Conservation (phyloP, 108 stramenopile genomes). For the Fragilaria crotonensis region DNA sequence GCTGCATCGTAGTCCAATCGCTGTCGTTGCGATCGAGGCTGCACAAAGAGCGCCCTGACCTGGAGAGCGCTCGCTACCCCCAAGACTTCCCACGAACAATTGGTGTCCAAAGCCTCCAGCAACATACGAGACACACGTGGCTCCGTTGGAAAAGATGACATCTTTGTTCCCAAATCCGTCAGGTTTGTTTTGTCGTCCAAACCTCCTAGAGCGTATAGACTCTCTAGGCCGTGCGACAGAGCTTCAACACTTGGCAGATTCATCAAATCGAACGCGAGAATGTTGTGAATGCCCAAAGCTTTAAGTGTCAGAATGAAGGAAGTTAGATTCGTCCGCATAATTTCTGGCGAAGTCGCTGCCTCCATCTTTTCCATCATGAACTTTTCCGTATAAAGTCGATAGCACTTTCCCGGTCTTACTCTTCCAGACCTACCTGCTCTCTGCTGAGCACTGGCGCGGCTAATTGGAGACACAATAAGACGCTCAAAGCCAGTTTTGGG, state of each 20-base stretch:
- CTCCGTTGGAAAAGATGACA: constrained; percentile 85
- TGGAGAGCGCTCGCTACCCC: constrained; percentile 87
- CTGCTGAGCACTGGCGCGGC: constrained; percentile 85
- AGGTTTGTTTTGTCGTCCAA: constrained; percentile 64
- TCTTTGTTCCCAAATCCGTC: constrained; percentile 60
- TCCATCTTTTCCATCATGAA: constrained; percentile 37
- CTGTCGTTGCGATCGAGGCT: constrained; percentile 66
- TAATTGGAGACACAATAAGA: constrained; percentile 62
- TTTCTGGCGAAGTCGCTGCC: constrained; percentile 37
- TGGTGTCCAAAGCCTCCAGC: constrained; percentile 61
- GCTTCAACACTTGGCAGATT: constrained; percentile 77
- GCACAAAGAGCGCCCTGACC: constrained; percentile 65
- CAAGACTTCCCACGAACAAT: constrained; percentile 65
- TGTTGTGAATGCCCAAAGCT: constrained; percentile 91
- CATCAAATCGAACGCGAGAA: constrained; percentile 90
- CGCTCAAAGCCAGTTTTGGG: constrained; percentile 71
- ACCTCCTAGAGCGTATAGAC: constrained; percentile 79
- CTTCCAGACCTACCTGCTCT: constrained; percentile 92
- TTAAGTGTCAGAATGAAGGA: constrained; percentile 89
- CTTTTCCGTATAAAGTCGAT: constrained; percentile 87
- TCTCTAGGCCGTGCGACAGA: constrained; percentile 74
- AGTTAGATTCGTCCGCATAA: constrained; percentile 75
- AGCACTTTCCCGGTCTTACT: constrained; percentile 86
- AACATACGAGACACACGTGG: constrained; percentile 71
- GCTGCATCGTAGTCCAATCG: constrained; percentile 66